Base-by-base conservation (phyloP, 495 filamentous ascomycete genomes). In the Lophiostoma macrostomum region DNA sequence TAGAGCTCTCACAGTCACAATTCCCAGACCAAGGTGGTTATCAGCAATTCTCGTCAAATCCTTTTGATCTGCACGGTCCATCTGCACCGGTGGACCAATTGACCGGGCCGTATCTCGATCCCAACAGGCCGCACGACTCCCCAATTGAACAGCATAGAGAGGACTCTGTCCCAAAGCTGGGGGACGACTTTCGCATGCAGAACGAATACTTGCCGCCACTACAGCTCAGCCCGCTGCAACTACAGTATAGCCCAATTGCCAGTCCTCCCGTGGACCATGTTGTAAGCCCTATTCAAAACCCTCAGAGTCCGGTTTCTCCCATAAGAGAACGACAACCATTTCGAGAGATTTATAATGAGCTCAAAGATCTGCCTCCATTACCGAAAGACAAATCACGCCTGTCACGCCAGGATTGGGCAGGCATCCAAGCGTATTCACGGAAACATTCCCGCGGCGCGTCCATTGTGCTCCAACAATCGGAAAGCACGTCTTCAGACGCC, bases 341-440 rank as follows among this genome's bases (percentile, higher is more conserved):
- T 32, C 6, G 25, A n/a, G 46, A 50, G 13, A 32, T 32, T 13
- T 37, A 38, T 16, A 37, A 50, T 10, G 46, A 50, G 4, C 31
- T 50, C 3, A 37, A 22, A 25, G 8, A 18, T 6, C 34, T 50
- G 10, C 46, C 39, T 11, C 27, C 16, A 13, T 32, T 58, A 13
- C 54, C 54, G 4, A 1, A 16, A 8, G 39, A 28, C n/a, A 58
- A 58, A 18, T 45, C 43, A 14, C 31, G 53, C 8, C 22, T 57
- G 22, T 57, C 53, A 1, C 53, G 44, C 20, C 53, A 57, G 24
- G 53, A 57, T 28, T 57, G 42, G 53, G 53, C 44, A 16, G 36
- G 43, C 16, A 48, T 57, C 27, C 53, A 57, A 38, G 30, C 37
- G 11, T 57, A 57, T 32, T 37, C 39, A 3, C 39, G 32, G 27